Evolutionary conservation across 1,284 basidiomycete genomes (phyloP), one percentile per base, ranked within the genome.

Genomic region (Grifola frondosa): DNA sequence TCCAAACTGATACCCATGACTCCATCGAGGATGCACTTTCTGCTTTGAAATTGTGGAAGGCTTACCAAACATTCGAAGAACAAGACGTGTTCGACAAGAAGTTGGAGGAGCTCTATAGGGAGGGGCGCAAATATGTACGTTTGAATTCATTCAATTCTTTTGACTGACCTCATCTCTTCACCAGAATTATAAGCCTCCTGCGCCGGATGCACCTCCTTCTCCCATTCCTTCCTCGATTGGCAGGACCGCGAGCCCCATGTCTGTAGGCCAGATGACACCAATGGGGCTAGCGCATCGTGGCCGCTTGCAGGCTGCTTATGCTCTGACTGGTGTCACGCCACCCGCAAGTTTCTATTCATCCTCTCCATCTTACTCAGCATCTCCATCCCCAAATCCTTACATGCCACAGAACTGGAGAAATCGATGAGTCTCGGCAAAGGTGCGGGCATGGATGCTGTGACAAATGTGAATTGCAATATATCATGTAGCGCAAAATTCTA

Each of bases 21-120:
- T 97, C 93, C 13, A 97, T 99, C 57, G 91, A 95, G 65, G 97
- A 99, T 62, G 94, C 96, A 0, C 78, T 84, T 15, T 91, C 91
- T 8, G 94, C 96, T 0, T 69, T 98, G 37, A 77, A 85, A 50
- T 71, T 99, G 24, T 99, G 91, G 69, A 87, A 92, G 61, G 79
- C 87, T 21, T 95, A 90, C 62, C 78, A 85, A 29, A 71, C 81
- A 25, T 86, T 95, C 43, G 85, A 95, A 61, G 78, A 76, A 25
- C 77, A 85, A 39, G 86, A 84, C 2, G 64, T 80, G 5, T 93
- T 97, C 66, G 91, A 97, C 57, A 81, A 89, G 48, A 91, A 92
- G 53, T 73, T 99, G 53, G 95, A 98, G 6, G 82, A 88, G 51
- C 61, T 90, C 6, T 91, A 90, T 54, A 75, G 77, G 31, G 81